These are phyloP conservation scores for Phlebopus sp. DNA, from an alignment of 1,284 basidiomycete species.

Conservation along the genomic window DNA sequence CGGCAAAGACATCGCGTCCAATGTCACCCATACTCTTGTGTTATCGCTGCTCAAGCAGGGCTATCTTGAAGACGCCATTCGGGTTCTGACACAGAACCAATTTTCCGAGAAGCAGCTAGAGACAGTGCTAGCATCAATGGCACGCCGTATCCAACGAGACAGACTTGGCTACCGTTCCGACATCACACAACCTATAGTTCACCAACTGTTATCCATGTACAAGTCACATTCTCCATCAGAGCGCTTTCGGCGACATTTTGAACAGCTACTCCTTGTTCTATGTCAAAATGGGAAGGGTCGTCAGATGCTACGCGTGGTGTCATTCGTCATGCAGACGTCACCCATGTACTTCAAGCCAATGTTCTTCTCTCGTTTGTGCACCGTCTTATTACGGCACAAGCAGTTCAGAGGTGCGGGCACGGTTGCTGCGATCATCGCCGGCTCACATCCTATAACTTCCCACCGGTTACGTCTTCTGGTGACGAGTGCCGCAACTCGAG, in stretches of 20 bases:
- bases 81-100: slow-evolving; percentile 11
- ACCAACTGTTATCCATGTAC: slow-evolving; percentile 23
- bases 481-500: slow-evolving; percentile 7
- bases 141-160: slow-evolving; percentile 17
- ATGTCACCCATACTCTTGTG: slow-evolving; percentile 13
- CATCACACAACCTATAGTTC: slow-evolving; percentile 13
- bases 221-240: slow-evolving; percentile 18
- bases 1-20: slow-evolving; percentile 2
- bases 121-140: slow-evolving; percentile 23
- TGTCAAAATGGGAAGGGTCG: slow-evolving; percentile 19
- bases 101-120: slow-evolving; percentile 19
- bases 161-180: slow-evolving; percentile 8
- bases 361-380: slow-evolving; percentile 26
- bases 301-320: slow-evolving; percentile 17
- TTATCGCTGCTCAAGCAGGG: slow-evolving; percentile 19
- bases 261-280: slow-evolving; percentile 23
- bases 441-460: slow-evolving; percentile 11
- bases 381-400: slow-evolving; percentile 15
- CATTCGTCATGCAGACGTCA: slow-evolving; percentile 16
- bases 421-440: slow-evolving; percentile 12
- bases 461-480: slow-evolving; percentile 12
- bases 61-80: slow-evolving; percentile 11
- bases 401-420: slow-evolving; percentile 18
- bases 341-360: slow-evolving; percentile 20
- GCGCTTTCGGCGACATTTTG: slow-evolving; percentile 28